Evolutionary conservation across 2,329 filamentous ascomycete species (phyloP).

Genomic region (Botryotinia narcissicola): DNA sequence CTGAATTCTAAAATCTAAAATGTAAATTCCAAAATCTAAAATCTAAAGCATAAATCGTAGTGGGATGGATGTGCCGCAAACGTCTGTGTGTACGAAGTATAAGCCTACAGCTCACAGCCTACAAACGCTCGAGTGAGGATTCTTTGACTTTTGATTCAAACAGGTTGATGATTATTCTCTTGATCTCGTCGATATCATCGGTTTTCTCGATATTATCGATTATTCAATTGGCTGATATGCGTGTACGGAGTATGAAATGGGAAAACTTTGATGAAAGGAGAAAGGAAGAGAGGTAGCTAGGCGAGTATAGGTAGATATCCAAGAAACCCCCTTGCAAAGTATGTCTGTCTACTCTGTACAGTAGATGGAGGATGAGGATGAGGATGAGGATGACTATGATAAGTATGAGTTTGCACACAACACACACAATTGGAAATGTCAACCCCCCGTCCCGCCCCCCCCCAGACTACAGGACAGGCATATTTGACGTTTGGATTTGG

Average conservation of each 20-base stretch:
- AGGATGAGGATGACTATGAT: background rate
- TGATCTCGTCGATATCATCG: background rate
- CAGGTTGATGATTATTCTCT: background rate
- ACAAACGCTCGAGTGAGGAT: constrained; percentile 7
- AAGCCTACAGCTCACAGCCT: background rate
- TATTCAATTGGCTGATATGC: background rate
- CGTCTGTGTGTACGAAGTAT: constrained; percentile 9
- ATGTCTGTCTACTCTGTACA: background rate
- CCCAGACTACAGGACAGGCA: background rate
- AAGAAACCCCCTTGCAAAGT: background rate
- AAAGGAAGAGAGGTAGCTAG: background rate
- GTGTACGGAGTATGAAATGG: background rate
- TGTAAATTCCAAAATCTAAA: background rate
- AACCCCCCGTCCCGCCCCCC: background rate
- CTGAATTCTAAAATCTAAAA: background rate
- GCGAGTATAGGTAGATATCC: background rate
- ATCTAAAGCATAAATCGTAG: constrained; percentile 8
- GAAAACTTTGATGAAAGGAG: background rate
- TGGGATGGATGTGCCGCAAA: background rate
- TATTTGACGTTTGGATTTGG: background rate
- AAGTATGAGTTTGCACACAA: background rate
- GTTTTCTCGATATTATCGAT: background rate
- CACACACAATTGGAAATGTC: background rate
- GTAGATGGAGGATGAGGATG: background rate
- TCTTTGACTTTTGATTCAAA: constrained; percentile 8